Percentiles rank a stretch among this genome's conserved stretches.
These are phyloP conservation scores for Phlebiopsis flavidoalba DNA, from an alignment of 768 basidiomycete genomes.

Conservation along the genomic window DNA sequence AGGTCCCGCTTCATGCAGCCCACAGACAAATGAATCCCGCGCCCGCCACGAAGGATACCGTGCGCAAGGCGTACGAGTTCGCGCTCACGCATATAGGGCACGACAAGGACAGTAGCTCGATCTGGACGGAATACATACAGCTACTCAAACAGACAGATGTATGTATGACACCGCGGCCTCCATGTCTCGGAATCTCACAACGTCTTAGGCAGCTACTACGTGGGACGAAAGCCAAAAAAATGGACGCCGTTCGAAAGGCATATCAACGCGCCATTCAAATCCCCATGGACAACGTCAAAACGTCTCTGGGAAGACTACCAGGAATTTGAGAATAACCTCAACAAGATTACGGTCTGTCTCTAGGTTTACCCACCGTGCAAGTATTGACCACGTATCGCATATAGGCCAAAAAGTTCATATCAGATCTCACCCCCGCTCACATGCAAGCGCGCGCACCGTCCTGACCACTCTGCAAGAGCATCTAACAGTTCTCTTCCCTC, in stretches of 20 bases:
- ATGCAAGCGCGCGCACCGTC: constrained; percentile 92
- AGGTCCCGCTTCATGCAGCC: background rate
- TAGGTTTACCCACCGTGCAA: background rate
- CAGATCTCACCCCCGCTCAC: constrained; percentile 80
- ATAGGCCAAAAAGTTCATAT: constrained; percentile 92
- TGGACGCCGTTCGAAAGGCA: constrained; percentile 86
- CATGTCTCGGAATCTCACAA: background rate
- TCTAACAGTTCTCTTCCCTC: constrained; percentile 53
- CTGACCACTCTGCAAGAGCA: constrained; percentile 78
- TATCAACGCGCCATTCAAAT: constrained; percentile 94
- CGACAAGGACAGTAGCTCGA: constrained; percentile 87
- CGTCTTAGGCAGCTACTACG: constrained; percentile 58
- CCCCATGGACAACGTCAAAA: constrained; percentile 90
- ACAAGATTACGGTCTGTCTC: constrained; percentile 36
- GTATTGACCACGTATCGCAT: background rate
- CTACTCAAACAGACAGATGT: constrained; percentile 82
- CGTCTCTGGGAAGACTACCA: constrained; percentile 92
- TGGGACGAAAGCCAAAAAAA: constrained; percentile 97
- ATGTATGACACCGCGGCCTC: constrained; percentile 22
- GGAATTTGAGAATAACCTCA: constrained; percentile 83
- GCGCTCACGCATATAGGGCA: constrained; percentile 85
- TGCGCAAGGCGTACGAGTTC: constrained; percentile 90
- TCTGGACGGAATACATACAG: constrained; percentile 93
- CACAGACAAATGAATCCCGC: constrained; percentile 64
- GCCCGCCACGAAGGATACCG: constrained; percentile 64